These are phyloP conservation scores for Monosiga brevicollis DNA, from an alignment of 78 protist genomes.

Conservation along the genomic window DNA sequence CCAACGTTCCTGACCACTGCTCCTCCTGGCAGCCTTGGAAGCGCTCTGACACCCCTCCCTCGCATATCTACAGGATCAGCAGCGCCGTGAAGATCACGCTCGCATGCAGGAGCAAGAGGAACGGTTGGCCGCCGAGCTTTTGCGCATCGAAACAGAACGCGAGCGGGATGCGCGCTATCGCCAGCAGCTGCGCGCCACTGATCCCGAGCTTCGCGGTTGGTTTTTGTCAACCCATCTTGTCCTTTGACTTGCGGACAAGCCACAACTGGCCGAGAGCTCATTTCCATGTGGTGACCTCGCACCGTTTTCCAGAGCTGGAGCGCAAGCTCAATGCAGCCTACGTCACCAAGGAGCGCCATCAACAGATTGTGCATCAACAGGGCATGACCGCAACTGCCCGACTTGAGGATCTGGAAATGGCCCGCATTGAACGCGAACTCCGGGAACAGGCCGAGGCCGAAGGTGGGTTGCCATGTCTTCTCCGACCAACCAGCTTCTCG, in stretches of 20 bases:
- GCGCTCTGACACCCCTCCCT: no score
- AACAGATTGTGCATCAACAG: not conserved
- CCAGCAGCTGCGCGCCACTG: not conserved
- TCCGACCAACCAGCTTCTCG: no score
- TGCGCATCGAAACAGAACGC: not conserved
- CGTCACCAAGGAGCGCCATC: not conserved
- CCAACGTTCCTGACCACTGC: no score
- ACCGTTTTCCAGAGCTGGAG: slow-evolving; percentile 1
- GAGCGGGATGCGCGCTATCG: not conserved
- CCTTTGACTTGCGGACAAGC: no score
- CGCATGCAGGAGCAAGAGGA: not conserved
- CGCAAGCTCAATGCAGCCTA: not conserved
- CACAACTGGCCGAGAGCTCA: no score
- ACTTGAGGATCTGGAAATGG: not conserved
- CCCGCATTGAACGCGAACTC: not conserved
- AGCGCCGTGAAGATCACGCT: not conserved
- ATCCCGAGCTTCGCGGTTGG: not conserved
- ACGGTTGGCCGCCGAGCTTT: not conserved
- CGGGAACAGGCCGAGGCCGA: not conserved
- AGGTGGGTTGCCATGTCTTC: no score
- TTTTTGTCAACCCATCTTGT: no score
- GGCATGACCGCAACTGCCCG: not conserved
- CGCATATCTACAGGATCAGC: not conserved
- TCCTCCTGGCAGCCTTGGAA: no score
- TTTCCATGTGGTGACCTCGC: no score